phyloP scores from a whole-genome alignment of 2,329 filamentous ascomycete species.

The Aspergillus tamarii region DNA sequence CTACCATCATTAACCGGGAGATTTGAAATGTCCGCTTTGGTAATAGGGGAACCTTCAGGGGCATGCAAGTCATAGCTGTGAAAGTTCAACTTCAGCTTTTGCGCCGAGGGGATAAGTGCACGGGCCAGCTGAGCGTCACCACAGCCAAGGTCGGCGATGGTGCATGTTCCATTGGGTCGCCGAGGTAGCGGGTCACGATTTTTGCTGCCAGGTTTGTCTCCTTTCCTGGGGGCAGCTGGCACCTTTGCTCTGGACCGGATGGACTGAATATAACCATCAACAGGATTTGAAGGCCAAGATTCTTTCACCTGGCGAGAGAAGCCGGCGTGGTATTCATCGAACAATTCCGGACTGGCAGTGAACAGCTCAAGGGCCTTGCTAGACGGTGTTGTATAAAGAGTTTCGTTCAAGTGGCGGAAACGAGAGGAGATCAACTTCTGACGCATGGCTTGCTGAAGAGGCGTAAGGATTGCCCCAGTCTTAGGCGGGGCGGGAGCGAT shows the following conservation, averaged over 20 bases:
- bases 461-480: slow-evolving; percentile 71
- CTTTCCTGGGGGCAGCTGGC: slow-evolving; percentile 40
- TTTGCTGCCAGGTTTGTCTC: slow-evolving; percentile 40
- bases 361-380: slow-evolving; percentile 82
- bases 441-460: slow-evolving; percentile 90
- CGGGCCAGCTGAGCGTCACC: slow-evolving; percentile 84
- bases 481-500: slow-evolving; percentile 46
- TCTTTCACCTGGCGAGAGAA: slow-evolving; percentile 92
- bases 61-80: slow-evolving; percentile 86
- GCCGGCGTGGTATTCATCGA: slow-evolving; percentile 92
- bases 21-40: slow-evolving; percentile 83
- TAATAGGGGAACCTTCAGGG: slow-evolving; percentile 71
- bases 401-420: slow-evolving; percentile 96
- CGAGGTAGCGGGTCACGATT: slow-evolving; percentile 61
- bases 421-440: slow-evolving; percentile 92
- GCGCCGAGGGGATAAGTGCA: slow-evolving; percentile 61
- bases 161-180: slow-evolving; percentile 68
- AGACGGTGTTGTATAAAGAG: slow-evolving; percentile 90
- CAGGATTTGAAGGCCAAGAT: slow-evolving; percentile 93
- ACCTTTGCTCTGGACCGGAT: slow-evolving; percentile 70
- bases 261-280: slow-evolving; percentile 78
- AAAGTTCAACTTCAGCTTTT: slow-evolving; percentile 72
- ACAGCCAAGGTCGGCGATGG: slow-evolving; percentile 89
- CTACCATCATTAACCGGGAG: slow-evolving; percentile 75
- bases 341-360: slow-evolving; percentile 84